Evolutionary conservation across 306 rosid genomes (phyloP), one percentile per base, ranked within the genome.

Genomic region (Quillaja saponaria): DNA sequence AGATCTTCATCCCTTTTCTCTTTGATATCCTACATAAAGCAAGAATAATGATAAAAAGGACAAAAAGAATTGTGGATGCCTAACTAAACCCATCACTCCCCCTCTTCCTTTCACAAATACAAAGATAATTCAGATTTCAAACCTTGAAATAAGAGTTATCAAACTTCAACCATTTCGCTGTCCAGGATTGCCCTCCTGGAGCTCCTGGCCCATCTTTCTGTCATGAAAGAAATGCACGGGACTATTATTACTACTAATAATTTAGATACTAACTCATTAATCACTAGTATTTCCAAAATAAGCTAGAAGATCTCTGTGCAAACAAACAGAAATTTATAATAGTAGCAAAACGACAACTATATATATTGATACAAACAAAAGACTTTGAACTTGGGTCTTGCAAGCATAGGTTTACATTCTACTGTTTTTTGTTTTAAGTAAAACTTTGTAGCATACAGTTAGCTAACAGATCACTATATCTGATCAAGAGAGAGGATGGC

Each of bases 181-280:
- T 94, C 99, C 97, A 94, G 54, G 99, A 94, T 64, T 94, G 97
- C 61, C 99, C 99, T 58, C 99, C 99, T 18, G 99, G 95, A 52
- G 95, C 96, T 71, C 99, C 99, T 0, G 99, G 99, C 44, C 97
- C 97, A 13, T 83, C 85, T 84, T 94, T 94, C 99, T 94, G 91
- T 67, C 17, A 63, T 59, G 34, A 18, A 64, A 70, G 21, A 56
- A 50, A 72, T 55, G 34, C 66, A 47, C 53, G 33, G 37, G 57
- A 49, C 28, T 50, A 34, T 39, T 63, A 53, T 55, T 37, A 15
- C 57, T 33, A 42, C 40, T 57, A 44, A 6, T 16, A 39, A 40
- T 16, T 19, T 46, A 6, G 18, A 54, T 34, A 44, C 11, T 44
- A 54, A 45, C 49, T 60, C 66, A 42, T 45, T 19, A 51, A 34